These are phyloP conservation scores for Penicillium daleae DNA, from an alignment of 495 filamentous ascomycete genomes.

Conservation along the genomic window DNA sequence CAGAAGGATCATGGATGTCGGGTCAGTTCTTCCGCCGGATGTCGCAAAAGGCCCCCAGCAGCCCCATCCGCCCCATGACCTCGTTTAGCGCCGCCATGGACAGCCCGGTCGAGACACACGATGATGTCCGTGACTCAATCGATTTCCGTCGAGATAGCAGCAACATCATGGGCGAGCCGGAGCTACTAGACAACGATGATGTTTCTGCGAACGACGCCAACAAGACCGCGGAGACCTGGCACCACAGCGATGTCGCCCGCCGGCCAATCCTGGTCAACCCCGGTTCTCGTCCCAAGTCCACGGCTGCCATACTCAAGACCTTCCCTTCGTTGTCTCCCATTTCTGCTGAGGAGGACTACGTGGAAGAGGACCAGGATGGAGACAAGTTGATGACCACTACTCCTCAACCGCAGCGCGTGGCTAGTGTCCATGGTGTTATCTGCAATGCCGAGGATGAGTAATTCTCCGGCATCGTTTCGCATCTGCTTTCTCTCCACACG, in stretches of 20 bases:
- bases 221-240: slow-evolving; percentile 49
- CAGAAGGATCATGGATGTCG: slow-evolving; percentile 91
- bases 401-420: slow-evolving; percentile 59
- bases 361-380: slow-evolving; percentile 31
- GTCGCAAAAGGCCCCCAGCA: slow-evolving; percentile 47
- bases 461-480: not conserved
- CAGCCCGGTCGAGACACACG: slow-evolving; percentile 31
- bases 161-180: slow-evolving; percentile 41
- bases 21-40: slow-evolving; percentile 62
- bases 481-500: not conserved
- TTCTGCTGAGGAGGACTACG: slow-evolving; percentile 47
- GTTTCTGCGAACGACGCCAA: slow-evolving; percentile 22
- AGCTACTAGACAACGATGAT: slow-evolving; percentile 32
- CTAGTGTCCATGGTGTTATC: slow-evolving; percentile 65
- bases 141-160: slow-evolving; percentile 40
- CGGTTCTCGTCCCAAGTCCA: slow-evolving; percentile 59
- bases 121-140: slow-evolving; percentile 30
- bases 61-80: slow-evolving; percentile 49
- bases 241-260: slow-evolving; percentile 57
- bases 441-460: slow-evolving; percentile 50
- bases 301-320: slow-evolving; percentile 68
- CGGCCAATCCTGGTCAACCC: slow-evolving; percentile 54
- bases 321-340: slow-evolving; percentile 52
- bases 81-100: slow-evolving; percentile 39
- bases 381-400: slow-evolving; percentile 28